phyloP scores from a whole-genome alignment of 2,329 filamentous ascomycete species.

The Exophiala xenobiotica region DNA sequence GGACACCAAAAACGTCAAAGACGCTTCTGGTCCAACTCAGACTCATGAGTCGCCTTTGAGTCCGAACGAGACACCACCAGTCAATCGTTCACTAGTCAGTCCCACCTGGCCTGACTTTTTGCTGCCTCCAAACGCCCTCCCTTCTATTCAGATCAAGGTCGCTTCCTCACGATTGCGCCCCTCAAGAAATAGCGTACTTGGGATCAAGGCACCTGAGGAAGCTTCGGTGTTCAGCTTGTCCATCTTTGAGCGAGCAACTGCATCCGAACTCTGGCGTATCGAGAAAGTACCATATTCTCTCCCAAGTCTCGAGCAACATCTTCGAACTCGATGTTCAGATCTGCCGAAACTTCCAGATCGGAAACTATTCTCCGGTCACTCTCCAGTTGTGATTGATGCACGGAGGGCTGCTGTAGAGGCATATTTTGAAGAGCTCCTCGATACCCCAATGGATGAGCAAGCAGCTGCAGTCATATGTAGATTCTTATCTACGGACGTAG shows the following conservation, averaged over 20 bases:
- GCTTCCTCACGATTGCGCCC: constrained; percentile 94
- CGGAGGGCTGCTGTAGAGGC: constrained; percentile 75
- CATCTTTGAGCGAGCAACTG: constrained; percentile 72
- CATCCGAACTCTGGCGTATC: constrained; percentile 83
- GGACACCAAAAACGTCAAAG: constrained; percentile 17
- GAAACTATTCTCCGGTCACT: constrained; percentile 84
- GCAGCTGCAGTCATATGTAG: constrained; percentile 80
- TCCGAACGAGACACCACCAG: constrained; percentile 34
- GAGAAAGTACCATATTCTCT: constrained; percentile 88
- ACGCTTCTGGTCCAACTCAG: constrained; percentile 18
- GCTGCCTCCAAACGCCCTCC: constrained; percentile 82
- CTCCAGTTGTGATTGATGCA: constrained; percentile 88
- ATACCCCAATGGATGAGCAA: constrained; percentile 74
- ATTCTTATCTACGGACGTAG: constrained; percentile 72
- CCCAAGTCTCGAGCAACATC: constrained; percentile 73
- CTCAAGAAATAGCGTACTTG: constrained; percentile 80
- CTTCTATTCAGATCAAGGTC: constrained; percentile 80
- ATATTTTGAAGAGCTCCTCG: constrained; percentile 82
- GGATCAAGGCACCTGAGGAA: constrained; percentile 76
- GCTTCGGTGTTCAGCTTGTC: constrained; percentile 93
- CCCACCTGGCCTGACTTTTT: constrained; percentile 86
- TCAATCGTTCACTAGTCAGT: constrained; percentile 76
- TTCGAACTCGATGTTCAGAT: constrained; percentile 73
- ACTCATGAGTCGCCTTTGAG: constrained; percentile 22
- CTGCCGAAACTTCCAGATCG: constrained; percentile 77